A percentile compares a stretch with the other conserved stretches of the same genome.
Conservation (phyloP, 208 protist species). For the Acanthamoeba healyi region DNA sequence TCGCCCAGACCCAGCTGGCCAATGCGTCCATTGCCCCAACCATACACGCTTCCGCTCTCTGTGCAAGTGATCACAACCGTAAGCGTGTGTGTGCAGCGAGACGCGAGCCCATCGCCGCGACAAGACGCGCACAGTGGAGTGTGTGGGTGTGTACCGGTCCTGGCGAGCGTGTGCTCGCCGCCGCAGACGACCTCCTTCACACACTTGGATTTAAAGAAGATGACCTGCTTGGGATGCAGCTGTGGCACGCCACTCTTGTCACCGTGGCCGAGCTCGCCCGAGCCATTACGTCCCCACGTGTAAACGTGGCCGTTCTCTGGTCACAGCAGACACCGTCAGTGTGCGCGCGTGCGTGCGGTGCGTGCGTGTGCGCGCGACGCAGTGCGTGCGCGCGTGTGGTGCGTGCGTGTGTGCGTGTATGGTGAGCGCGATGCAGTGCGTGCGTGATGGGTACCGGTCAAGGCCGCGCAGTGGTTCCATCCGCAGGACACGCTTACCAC, state of each 20-base stretch:
- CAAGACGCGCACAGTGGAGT: neutral
- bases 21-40: constrained; percentile 11
- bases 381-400: neutral
- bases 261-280: constrained; percentile 31
- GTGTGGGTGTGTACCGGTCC: neutral
- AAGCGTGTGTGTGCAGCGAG: too few species aligned
- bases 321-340: neutral
- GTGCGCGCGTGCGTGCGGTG: neutral
- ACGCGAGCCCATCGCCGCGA: too few species aligned
- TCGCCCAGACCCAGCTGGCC: constrained; percentile 56
- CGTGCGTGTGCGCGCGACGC: neutral
- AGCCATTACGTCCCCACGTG: constrained; percentile 8
- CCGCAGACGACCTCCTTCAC: constrained; percentile 31
- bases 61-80: too few species aligned
- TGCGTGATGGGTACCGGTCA: neutral
- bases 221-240: constrained; percentile 26
- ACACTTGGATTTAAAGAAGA: constrained; percentile 51
- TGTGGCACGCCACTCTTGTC: constrained; percentile 43
- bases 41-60: constrained; percentile 36
- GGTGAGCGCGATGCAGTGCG: neutral
- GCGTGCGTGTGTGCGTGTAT: neutral
- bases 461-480: constrained; percentile 2
- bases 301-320: constrained; percentile 39
- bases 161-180: constrained; percentile 4
- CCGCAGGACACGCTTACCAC: constrained; percentile 19